Conservation (phyloP, 805 yeast species). For the Kuraishia ogatae region DNA sequence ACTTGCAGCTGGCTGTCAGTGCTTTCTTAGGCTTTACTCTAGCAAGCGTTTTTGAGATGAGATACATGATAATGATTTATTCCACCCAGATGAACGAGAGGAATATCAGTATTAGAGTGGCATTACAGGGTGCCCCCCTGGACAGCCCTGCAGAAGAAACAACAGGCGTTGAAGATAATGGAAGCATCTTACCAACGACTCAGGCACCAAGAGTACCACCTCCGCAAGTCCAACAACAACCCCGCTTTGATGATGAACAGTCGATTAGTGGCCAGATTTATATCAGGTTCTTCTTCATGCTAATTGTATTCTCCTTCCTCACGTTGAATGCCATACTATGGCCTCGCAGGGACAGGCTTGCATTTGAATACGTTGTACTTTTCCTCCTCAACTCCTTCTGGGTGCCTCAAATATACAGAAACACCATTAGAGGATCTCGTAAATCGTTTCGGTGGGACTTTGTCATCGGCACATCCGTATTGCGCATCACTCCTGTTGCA, state of each 20-base stretch:
- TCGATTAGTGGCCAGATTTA: slow-evolving; percentile 49
- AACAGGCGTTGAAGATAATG: slow-evolving; percentile 6
- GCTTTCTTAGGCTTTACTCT: slow-evolving; percentile 63
- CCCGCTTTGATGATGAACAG: slow-evolving; percentile 38
- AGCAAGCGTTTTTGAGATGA: slow-evolving; percentile 66
- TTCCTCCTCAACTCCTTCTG: slow-evolving; percentile 61
- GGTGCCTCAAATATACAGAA: slow-evolving; percentile 84
- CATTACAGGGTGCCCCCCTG: slow-evolving; percentile 51
- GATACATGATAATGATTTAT: slow-evolving; percentile 60
- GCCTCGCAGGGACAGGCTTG: slow-evolving; percentile 47
- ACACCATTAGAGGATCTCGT: slow-evolving; percentile 60
- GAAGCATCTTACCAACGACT: slow-evolving; percentile 12
- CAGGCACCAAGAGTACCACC: slow-evolving; percentile 9
- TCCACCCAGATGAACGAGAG: slow-evolving; percentile 68
- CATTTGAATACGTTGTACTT: slow-evolving; percentile 49
- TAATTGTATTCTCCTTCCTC: slow-evolving; percentile 48
- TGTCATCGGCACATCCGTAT: slow-evolving; percentile 54
- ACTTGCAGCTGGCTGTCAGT: slow-evolving; percentile 59
- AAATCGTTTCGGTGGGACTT: slow-evolving; percentile 68
- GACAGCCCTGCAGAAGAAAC: slow-evolving; percentile 19
- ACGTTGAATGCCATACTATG: slow-evolving; percentile 50
- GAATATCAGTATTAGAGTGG: slow-evolving; percentile 55
- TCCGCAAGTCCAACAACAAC: slow-evolving; percentile 16
- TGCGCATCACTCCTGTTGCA: slow-evolving; percentile 55
- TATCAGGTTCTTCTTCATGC: slow-evolving; percentile 43